phyloP scores from a whole-genome alignment of 2,329 filamentous ascomycete genomes.

The Epichloe festucae region DNA sequence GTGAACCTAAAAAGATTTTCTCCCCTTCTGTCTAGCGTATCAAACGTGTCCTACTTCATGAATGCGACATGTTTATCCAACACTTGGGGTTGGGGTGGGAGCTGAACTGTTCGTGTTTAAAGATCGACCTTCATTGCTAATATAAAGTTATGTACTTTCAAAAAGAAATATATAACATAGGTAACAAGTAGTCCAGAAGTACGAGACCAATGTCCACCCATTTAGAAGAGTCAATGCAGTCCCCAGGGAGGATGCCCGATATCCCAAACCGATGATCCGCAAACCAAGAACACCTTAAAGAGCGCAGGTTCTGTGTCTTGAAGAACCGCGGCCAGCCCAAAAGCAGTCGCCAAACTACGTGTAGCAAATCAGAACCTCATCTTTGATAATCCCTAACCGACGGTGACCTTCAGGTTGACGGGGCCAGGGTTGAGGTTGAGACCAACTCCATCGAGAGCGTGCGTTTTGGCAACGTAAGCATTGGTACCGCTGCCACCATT shows the following conservation, averaged over 20 bases:
- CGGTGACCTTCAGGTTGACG: slow-evolving; percentile 17
- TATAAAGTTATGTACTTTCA: slow-evolving; percentile 6
- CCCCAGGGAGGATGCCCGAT: neutral
- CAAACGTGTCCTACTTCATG: no score
- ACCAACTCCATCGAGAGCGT: slow-evolving; percentile 26
- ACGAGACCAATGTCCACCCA: slow-evolving; percentile 1
- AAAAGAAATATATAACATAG: slow-evolving; percentile 7
- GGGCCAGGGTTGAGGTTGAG: slow-evolving; percentile 23
- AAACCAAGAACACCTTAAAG: neutral
- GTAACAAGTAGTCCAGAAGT: slow-evolving; percentile 4
- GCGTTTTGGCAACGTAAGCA: slow-evolving; percentile 25
- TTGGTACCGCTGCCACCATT: slow-evolving; percentile 22
- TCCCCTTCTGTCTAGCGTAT: neutral
- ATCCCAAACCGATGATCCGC: neutral
- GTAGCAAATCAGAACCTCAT: neutral
- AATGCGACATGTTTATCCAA: no score
- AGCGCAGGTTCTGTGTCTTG: neutral
- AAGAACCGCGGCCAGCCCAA: neutral
- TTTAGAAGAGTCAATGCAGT: slow-evolving; percentile 1
- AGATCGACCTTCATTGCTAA: neutral
- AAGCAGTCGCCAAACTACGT: neutral
- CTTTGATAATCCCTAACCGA: slow-evolving; percentile 15
- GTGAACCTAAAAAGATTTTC: neutral
- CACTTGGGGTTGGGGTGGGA: neutral
- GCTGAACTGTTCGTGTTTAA: neutral